A percentile compares a stretch with the other conserved stretches of the same genome.
Conservation (phyloP, 2,329 filamentous ascomycete species). For the Harringtonia aguacate region DNA sequence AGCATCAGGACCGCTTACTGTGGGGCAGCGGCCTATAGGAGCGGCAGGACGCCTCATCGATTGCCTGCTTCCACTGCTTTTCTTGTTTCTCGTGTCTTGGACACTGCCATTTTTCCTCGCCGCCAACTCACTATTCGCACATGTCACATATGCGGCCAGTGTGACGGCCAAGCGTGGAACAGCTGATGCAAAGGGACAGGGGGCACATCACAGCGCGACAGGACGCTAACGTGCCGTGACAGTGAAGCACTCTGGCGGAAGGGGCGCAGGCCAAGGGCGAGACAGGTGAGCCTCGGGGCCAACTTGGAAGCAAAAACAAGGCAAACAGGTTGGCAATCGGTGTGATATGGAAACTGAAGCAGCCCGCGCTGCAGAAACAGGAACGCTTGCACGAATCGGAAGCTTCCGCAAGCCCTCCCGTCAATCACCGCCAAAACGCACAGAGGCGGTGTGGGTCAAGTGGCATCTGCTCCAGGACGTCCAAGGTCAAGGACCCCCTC, state of each 20-base stretch:
- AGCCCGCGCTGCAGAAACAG: too few species aligned
- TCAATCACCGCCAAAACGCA: too few species aligned
- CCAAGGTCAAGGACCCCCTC: background rate
- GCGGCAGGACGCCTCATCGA: too few species aligned
- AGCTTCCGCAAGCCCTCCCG: too few species aligned
- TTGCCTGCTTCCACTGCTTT: background rate
- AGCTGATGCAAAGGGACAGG: background rate
- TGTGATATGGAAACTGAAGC: background rate
- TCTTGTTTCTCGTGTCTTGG: background rate
- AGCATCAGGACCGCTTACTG: background rate
- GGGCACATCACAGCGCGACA: background rate
- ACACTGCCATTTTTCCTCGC: background rate
- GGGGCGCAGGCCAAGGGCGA: too few species aligned
- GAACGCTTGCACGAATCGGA: too few species aligned
- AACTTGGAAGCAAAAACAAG: too few species aligned
- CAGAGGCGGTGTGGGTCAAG: too few species aligned
- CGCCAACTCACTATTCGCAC: background rate
- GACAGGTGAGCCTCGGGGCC: too few species aligned
- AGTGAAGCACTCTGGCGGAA: too few species aligned
- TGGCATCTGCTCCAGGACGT: too few species aligned
- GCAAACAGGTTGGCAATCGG: background rate
- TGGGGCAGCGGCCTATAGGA: background rate
- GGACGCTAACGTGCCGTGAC: background rate
- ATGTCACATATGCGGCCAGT: constrained; percentile 24
- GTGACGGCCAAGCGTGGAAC: constrained; percentile 26